Base-by-base conservation (phyloP, 192 early-diverging fungal genomes). In the Coemansia sp. region DNA sequence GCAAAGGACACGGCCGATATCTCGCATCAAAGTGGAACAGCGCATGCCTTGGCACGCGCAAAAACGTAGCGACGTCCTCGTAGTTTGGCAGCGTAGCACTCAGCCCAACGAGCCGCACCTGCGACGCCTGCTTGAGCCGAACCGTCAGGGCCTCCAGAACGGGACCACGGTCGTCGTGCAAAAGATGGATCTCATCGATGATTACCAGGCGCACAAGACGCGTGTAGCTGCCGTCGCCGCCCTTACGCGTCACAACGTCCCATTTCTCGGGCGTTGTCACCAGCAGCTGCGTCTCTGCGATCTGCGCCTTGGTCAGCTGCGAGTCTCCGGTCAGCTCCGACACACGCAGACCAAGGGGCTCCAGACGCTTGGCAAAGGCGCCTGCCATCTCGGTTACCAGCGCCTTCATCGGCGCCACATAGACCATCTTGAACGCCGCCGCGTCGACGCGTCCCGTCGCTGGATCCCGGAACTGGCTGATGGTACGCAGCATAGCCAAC, bases 201-300 rank as follows among this genome's bases (percentile, higher is more conserved):
- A 99, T 97, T 39, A 97, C 81, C 52, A 99, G 82, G 24, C 86
- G 85, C 9, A 98, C 86, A 13, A 99, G 83, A 60, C 97, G 94
- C 11, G 88, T 90, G 83, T 99, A 95, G 19, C 80, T 94, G 88
- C 71, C 93, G 88, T 95, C 95, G 18, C 87, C 90, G 36, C 88
- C 84, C 73, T 99, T 99, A 58, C 97, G 87, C 25, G 97, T 99
- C 13, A 99, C 93, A 9, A 98, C 97, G 82, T 99, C 97, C 97
- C 97, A 99, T 58, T 98, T 99, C 71, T 99, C 97, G 0, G 97
- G 97, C 1, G 97, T 99, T 6, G 95, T 98, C 29, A 99, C 95
- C 74, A 99, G 93, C 61, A 99, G 94, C 74, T 99, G 95, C 4
- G 95, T 99, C 19, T 84, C 86, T 24, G 79, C 82, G 25, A 99